Evolutionary conservation across 2,329 filamentous ascomycete species (phyloP), one percentile per base, ranked within the genome.

Genomic region (Fusarium nodosum): DNA sequence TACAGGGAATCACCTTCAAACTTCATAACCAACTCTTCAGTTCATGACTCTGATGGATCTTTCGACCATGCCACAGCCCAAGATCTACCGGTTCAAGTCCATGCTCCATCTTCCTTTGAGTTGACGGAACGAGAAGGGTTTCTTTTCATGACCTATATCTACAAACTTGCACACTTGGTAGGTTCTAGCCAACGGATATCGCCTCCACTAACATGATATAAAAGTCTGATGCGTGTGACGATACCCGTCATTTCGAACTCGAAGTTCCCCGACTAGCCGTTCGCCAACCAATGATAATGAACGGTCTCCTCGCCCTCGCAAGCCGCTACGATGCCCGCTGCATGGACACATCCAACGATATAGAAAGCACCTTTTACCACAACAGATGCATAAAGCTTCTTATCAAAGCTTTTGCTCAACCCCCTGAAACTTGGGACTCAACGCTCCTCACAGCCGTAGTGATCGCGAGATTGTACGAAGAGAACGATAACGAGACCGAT

Each of bases 101-200:
- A 11, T 38, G 11, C 6, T n/a, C 0, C 9, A n/a, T 11, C 9
- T 12, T 9, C 34, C 5, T 11, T 10, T n/a, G 34, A n/a, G 18
- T n/a, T 57, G 26, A 57, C 55, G 0, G 56, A 61, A 1, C 38
- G 59, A 36, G 31, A 62, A 4, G 33, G 46, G 1, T 61, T 39
- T 28, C 46, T 62, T 2, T 62, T 62, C 28, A 54, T 61, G 56
- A 62, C n/a, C 2, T 62, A 62, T 4, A 30, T 62, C 5, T 41
- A 62, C 13, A 61, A 36, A 1, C 46, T 61, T 38, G 56, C 59
- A 1, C 33, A 56, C 5, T 18, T 39, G 0, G 59, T 62, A 28
- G 60, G 33, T 18, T 18, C 16, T 0, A 18, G 4, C 33, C 18
- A 5, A 0, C 15, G 16, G 3, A 34, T 13, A 4, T 34, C 7